phyloP scores from a whole-genome alignment of 345 rosid species.

The Linum usitatissimum region DNA sequence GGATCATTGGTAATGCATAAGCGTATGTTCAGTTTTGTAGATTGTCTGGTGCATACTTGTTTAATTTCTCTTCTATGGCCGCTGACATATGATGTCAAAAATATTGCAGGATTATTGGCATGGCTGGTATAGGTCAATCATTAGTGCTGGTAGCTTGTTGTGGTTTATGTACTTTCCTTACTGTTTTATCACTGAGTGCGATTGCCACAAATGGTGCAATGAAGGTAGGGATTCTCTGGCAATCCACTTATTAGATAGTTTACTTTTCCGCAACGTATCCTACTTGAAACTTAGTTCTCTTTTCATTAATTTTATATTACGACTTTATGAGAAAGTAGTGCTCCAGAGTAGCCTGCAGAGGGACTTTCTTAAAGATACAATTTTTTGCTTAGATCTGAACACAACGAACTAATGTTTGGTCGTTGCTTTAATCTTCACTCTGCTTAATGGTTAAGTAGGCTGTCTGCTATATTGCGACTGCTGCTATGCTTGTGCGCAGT shows the following conservation, averaged over 20 bases:
- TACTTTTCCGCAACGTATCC: neutral
- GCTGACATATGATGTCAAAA: neutral
- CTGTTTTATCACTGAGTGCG: constrained; percentile 89
- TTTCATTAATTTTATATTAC: neutral
- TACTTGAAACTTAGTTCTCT: neutral
- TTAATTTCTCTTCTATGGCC: neutral
- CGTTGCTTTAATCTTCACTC: neutral
- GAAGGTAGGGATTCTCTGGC: constrained; percentile 47
- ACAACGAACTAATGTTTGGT: neutral
- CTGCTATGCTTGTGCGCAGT: neutral
- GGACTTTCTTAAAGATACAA: neutral
- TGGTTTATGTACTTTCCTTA: constrained; percentile 87
- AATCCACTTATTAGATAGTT: neutral
- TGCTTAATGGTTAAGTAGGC: neutral
- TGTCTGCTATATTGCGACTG: neutral
- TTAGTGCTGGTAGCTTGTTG: constrained; percentile 75
- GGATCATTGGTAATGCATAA: neutral
- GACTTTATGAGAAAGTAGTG: neutral
- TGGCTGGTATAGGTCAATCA: constrained; percentile 88
- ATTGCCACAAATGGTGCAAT: constrained; percentile 99
- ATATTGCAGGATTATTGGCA: constrained; percentile 87
- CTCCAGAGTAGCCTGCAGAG: neutral
- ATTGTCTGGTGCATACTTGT: neutral
- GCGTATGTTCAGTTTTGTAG: neutral
- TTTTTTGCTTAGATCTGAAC: neutral